Conservation (phyloP, 2,329 filamentous ascomycete species). For the Aspergillus quadrilineatus region DNA sequence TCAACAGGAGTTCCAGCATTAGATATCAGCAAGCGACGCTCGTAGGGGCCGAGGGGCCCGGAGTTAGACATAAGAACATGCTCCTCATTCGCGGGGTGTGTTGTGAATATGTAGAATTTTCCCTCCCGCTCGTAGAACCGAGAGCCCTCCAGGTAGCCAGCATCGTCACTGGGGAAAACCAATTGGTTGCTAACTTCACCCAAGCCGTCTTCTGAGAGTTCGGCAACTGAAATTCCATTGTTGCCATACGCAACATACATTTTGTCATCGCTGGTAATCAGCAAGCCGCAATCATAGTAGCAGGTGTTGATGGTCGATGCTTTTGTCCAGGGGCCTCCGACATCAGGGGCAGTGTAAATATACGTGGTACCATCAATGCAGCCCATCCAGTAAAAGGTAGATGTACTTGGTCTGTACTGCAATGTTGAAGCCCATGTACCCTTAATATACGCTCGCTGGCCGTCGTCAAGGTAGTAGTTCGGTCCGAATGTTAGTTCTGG, state of each 20-base stretch:
- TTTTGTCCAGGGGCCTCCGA: constrained; percentile 47
- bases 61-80: constrained; percentile 52
- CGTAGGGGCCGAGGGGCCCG: constrained; percentile 54
- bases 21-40: constrained; percentile 39
- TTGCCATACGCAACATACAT: constrained; percentile 60
- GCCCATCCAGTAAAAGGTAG: constrained; percentile 58
- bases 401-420: constrained; percentile 51
- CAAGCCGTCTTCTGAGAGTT: constrained; percentile 52
- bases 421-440: constrained; percentile 59
- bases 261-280: constrained; percentile 60
- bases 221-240: constrained; percentile 50
- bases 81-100: constrained; percentile 47
- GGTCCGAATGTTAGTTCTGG: constrained; percentile 48
- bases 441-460: constrained; percentile 49
- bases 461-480: constrained; percentile 50
- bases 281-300: constrained; percentile 58
- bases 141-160: constrained; percentile 40
- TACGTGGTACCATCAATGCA: constrained; percentile 56
- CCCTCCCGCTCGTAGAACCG: constrained; percentile 60
- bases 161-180: constrained; percentile 45
- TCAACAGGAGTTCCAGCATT: constrained; percentile 47
- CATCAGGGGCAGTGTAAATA: constrained; percentile 51
- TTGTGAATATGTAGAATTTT: constrained; percentile 56
- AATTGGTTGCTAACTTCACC: constrained; percentile 46
- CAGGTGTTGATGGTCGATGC: constrained; percentile 43